Evolutionary conservation across 208 protist species (phyloP).

Genomic region (Crithidia mellificae): DNA sequence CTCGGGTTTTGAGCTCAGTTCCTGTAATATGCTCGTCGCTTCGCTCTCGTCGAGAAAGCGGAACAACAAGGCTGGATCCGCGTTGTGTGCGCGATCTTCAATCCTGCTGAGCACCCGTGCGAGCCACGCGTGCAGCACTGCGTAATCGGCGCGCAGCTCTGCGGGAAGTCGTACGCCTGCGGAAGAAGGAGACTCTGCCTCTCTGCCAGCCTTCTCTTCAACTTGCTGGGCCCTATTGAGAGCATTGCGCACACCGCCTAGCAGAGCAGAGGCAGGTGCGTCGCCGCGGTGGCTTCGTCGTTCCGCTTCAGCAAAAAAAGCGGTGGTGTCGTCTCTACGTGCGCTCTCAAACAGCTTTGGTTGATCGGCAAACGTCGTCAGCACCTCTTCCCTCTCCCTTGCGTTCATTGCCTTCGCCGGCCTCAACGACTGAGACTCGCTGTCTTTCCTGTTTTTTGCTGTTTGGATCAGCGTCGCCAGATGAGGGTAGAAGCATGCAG

Average conservation of each 20-base stretch:
- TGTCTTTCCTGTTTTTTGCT: neutral
- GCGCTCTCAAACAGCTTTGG: no score
- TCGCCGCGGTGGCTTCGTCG: neutral
- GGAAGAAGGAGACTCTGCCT: neutral
- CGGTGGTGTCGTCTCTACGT: neutral
- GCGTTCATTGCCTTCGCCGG: neutral
- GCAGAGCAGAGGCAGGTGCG: neutral
- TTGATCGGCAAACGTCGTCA: slow-evolving; percentile 8
- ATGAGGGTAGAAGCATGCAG: slow-evolving; percentile 28
- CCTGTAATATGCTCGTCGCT: neutral
- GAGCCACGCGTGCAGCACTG: slow-evolving; percentile 11
- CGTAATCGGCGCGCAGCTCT: slow-evolving; percentile 3
- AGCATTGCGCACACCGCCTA: neutral
- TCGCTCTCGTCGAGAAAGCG: slow-evolving; percentile 5
- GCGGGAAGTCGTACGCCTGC: neutral
- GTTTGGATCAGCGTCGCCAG: neutral
- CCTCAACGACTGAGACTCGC: no score
- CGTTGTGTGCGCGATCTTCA: slow-evolving; percentile 1
- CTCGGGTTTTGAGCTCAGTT: neutral
- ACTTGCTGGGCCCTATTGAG: no score
- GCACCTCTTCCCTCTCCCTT: slow-evolving; percentile 1
- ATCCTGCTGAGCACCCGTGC: slow-evolving; percentile 9
- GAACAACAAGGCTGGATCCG: neutral
- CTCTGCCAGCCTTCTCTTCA: no score
- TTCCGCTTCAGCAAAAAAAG: no score